Conservation (phyloP, 1,284 basidiomycete species). For the Puccinia brachypodii region DNA sequence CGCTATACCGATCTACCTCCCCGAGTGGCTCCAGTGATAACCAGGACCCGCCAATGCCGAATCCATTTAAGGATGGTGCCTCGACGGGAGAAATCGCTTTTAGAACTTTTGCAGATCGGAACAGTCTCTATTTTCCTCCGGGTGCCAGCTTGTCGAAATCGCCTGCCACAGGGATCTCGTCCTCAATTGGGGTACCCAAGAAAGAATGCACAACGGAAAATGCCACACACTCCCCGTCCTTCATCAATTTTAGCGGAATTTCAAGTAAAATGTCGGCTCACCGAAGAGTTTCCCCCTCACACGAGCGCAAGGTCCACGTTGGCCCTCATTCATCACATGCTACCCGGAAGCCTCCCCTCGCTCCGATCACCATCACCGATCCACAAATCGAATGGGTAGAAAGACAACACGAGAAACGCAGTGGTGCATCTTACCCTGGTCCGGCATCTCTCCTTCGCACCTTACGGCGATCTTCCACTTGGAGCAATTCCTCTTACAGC, state of each 20-base stretch:
- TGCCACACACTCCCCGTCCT: not conserved
- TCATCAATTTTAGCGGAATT: not conserved
- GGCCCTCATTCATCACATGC: not conserved
- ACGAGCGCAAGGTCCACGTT: not conserved
- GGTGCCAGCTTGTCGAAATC: not conserved
- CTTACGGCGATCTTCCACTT: not conserved
- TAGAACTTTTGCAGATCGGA: not conserved
- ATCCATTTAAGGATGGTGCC: not conserved
- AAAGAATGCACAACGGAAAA: not conserved
- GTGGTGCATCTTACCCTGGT: not conserved
- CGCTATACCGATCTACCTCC: not conserved
- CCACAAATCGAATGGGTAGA: not conserved
- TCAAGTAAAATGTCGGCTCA: not conserved
- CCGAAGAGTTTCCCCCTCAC: not conserved
- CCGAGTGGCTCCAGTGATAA: not conserved
- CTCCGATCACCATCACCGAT: not conserved
- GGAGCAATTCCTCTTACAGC: not conserved
- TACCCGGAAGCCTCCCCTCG: not conserved
- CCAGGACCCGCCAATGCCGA: not conserved
- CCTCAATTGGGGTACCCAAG: not conserved
- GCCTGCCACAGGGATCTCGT: not conserved
- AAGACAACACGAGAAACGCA: not conserved
- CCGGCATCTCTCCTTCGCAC: not conserved
- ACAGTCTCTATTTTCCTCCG: constrained; percentile 4
- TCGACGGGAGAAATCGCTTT: not conserved